Evolutionary conservation across 192 early-diverging fungal species (phyloP), one percentile per base, ranked within the genome.

Genomic region (Dissophora globulifera): DNA sequence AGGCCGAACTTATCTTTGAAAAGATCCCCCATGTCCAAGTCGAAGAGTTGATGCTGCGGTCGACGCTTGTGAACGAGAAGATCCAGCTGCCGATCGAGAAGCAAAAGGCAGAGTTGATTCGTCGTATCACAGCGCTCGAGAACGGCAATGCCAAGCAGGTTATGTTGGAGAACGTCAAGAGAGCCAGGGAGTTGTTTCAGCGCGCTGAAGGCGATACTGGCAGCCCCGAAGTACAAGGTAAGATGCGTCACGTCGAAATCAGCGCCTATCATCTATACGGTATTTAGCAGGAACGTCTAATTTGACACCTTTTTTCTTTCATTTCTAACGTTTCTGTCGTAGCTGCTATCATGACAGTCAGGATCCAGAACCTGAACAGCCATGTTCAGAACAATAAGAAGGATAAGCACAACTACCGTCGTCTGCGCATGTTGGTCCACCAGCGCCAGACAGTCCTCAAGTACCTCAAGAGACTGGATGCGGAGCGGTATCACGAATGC

Each of bases 211-310:
- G 85, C 27, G 97, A 99, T 78, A 94, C 95, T 13, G 97, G 97
- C 17, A 94, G 91, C 64, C 82, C 94, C 7, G 94, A 95, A 79
- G 97, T 96, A 15, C 97, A 99, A 89, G 91, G 92, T 94, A 81
- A 38, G n/a, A n/a, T n/a, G n/a, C n/a, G n/a, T n/a, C n/a, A n/a
- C n/a, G n/a, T n/a, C n/a, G n/a, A n/a, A n/a, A n/a, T n/a, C n/a
- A n/a, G n/a, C n/a, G n/a, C n/a, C n/a, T n/a, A n/a, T n/a, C n/a
- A n/a, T n/a, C n/a, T n/a, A n/a, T n/a, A n/a, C n/a, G n/a, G n/a
- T n/a, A n/a, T n/a, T n/a, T n/a, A n/a, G n/a, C n/a, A n/a, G n/a
- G 7, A 46, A 8, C 12, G 6, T 22, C 1, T 11, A 11, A 3
- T 33, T 16, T 56, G 4, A 42, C 35, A 69, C 26, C 15, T 31